A percentile compares a stretch with the other conserved stretches of the same genome.
These are phyloP conservation scores for Nicotiana sylvestris DNA, from an alignment of 257 asterid genomes.

Conservation along the genomic window DNA sequence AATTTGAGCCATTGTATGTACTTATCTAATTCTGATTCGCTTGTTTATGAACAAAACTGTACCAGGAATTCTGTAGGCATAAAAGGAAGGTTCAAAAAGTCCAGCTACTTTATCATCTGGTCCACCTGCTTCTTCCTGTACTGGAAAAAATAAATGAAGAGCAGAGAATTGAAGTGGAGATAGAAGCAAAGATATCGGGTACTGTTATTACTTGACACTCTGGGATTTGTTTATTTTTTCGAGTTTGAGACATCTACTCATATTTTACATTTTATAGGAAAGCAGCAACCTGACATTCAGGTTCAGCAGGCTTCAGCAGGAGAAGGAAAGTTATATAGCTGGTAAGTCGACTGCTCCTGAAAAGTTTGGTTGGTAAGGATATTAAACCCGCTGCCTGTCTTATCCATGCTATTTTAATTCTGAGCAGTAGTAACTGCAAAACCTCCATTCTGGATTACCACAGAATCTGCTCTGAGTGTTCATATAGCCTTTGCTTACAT, in stretches of 20 bases:
- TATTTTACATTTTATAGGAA: slow-evolving; percentile 42
- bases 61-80: slow-evolving; percentile 55
- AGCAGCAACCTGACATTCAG: slow-evolving; percentile 43
- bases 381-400: slow-evolving; percentile 19
- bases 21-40: slow-evolving; percentile 19
- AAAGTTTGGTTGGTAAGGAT: slow-evolving; percentile 19
- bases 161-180: slow-evolving; percentile 64
- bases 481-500: slow-evolving; percentile 75
- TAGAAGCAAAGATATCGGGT: slow-evolving; percentile 74
- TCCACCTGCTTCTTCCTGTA: slow-evolving; percentile 72
- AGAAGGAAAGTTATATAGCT: slow-evolving; percentile 36
- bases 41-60: slow-evolving; percentile 18
- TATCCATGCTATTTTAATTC: slow-evolving; percentile 26
- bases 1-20: slow-evolving; percentile 2
- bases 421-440: slow-evolving; percentile 73
- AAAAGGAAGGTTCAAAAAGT: slow-evolving; percentile 50
- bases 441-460: slow-evolving; percentile 78
- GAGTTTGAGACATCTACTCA: neutral
- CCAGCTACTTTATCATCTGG: slow-evolving; percentile 64
- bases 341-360: slow-evolving; percentile 46
- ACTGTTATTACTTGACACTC: neutral
- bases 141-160: slow-evolving; percentile 62
- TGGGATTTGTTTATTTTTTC: neutral
- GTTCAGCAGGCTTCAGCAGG: slow-evolving; percentile 46
- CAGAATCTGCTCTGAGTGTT: slow-evolving; percentile 77